Evolutionary conservation across 495 filamentous ascomycete genomes (phyloP), one percentile per base, ranked within the genome.

Genomic region (Penicillium argentinense): DNA sequence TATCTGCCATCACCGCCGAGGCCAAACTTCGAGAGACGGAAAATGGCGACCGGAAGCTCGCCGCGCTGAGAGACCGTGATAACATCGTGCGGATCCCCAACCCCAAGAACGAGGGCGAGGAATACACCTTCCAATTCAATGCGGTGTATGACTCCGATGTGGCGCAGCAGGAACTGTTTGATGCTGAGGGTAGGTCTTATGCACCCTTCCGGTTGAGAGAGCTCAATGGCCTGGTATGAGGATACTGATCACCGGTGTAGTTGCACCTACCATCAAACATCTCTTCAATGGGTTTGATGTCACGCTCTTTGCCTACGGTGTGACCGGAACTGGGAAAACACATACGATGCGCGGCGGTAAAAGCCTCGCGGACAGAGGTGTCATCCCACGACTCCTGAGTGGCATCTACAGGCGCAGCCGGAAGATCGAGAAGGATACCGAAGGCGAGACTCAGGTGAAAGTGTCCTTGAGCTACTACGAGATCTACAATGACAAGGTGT

Each of bases 331-430:
- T 0, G 93, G 93, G 17, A 98, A 98, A 68, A 98, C 93, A 39
- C 89, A 97, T 71, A 98, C 93, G 1, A 98, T 98, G 93, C 84
- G 93, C 47, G 93, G 93, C 44, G 91, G 92, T 41, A 86, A 96
- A 67, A 83, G 84, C 56, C 74, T 96, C 33, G 84, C 87, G 5
- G 93, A 98, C 17, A 78, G 93, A 59, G 93, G 93, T 40, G 84
- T 95, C 5, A 98, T 98, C 47, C 93, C 93, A 4, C 71, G 93
- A 42, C 72, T 98, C 29, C 76, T 98, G 6, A 95, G 89, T 55
- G 83, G 79, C 52, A 87, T 97, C 43, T 97, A 93, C 57, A 79
- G 92, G 45, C 74, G 87, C 26, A 85, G 85, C 29, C 84, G 88
- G 57, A 97, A 96, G 72, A 83, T 96, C 4, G 82, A 85, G 46